Base-by-base conservation (phyloP, 768 basidiomycete species). In the Coprinopsis strossmayeri region DNA sequence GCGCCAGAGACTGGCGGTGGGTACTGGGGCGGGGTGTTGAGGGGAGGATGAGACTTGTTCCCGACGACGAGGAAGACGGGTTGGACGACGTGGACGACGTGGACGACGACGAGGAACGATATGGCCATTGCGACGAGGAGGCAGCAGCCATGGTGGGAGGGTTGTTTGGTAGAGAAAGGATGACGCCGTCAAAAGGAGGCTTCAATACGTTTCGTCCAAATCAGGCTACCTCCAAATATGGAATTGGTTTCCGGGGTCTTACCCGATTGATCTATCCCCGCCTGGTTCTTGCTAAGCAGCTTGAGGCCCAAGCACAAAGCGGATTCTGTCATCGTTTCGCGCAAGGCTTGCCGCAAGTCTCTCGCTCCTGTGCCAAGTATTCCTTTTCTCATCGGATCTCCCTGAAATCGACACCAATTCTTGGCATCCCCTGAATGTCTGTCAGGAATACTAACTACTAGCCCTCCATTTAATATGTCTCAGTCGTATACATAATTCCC, bases 1-100 rank as follows among this genome's bases (percentile, higher is more conserved):
- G 40, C 68, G 65, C 17, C 60, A 60, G 52, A 21, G 34, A 26
- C 27, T 45, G 46, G 28, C 35, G 48, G 20, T 40, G 26, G 40
- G 50, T 26, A 49, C 41, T 26, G 18, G 30, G 46, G 49, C 26
- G 43, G 30, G 30, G 35, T 38, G 9, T 5, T 42, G 30, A 32
- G n/a, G 53, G 26, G 43, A 32, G 15, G 45, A 40, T 25, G 38
- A 32, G 37, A n/a, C 15, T 42, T 28, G 48, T 49, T 28, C 39
- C 11, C 11, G 55, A 51, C 24, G 51, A 28, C 35, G 57, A 57
- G 37, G 52, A 23, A 17, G 55, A 28, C 21, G 55, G 28, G 17
- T 53, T 25, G 15, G 53, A 57, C 10, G 54, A 53, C 17, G 45
- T 50, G 7, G 55, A 51, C 35, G 53, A 52, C 41, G 52, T 44